Percentiles rank a stretch among this genome's conserved stretches.
Conservation (phyloP, 2,329 filamentous ascomycete species). For the Falciphora oryzae region DNA sequence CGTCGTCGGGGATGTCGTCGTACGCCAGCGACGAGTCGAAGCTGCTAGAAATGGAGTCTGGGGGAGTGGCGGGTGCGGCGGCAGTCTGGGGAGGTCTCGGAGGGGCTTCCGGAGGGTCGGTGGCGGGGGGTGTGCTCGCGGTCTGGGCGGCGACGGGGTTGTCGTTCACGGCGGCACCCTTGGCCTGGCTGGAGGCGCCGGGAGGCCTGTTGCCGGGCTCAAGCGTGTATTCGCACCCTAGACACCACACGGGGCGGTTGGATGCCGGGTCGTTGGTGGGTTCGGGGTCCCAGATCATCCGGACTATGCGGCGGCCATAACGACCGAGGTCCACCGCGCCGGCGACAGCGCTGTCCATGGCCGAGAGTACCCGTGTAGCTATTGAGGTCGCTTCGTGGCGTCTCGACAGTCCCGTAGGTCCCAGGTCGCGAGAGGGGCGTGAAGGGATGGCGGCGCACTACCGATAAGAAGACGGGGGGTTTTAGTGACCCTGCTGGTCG, state of each 20-base stretch:
- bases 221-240: constrained; percentile 52
- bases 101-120: constrained; percentile 8
- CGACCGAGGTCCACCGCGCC: constrained; percentile 67
- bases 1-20: constrained; percentile 36
- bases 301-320: constrained; percentile 72
- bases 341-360: constrained; percentile 31
- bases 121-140: constrained; percentile 12
- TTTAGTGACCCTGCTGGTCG: not conserved
- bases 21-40: constrained; percentile 47
- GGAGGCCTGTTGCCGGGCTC: not conserved
- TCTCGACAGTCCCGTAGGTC: not conserved
- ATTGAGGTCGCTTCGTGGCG: not conserved
- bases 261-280: constrained; percentile 69
- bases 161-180: constrained; percentile 6
- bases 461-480: no score
- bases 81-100: constrained; percentile 15
- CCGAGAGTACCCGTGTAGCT: not conserved
- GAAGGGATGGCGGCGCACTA: not conserved
- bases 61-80: constrained; percentile 35
- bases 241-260: constrained; percentile 75
- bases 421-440: not conserved
- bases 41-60: constrained; percentile 44
- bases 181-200: not conserved
- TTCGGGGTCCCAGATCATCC: constrained; percentile 88
- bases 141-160: constrained; percentile 16